Conservation (phyloP, 2,329 filamentous ascomycete species). For the Aureobasidium melanogenum region DNA sequence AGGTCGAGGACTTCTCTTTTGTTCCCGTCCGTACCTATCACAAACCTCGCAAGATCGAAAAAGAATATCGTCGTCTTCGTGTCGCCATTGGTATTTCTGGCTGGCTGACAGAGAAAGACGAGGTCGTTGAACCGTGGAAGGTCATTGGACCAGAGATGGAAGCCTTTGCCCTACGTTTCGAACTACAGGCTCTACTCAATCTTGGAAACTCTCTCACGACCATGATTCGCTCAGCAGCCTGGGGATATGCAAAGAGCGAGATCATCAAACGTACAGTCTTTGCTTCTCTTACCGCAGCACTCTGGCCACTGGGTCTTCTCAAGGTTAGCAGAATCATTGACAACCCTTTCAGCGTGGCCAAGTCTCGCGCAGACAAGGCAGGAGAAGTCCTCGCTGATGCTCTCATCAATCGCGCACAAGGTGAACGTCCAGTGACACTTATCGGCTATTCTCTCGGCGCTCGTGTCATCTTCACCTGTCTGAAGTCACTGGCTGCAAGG, state of each 20-base stretch:
- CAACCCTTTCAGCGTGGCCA: slow-evolving; percentile 33
- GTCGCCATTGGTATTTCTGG: slow-evolving; percentile 78
- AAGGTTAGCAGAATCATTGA: slow-evolving; percentile 35
- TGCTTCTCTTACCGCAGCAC: slow-evolving; percentile 36
- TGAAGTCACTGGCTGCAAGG: slow-evolving; percentile 66
- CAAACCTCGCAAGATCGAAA: slow-evolving; percentile 42
- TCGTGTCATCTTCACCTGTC: slow-evolving; percentile 68
- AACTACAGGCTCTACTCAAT: slow-evolving; percentile 66
- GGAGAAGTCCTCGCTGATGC: slow-evolving; percentile 33
- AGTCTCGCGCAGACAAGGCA: slow-evolving; percentile 29
- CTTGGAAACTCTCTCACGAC: slow-evolving; percentile 70
- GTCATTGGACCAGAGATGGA: slow-evolving; percentile 65
- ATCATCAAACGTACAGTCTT: slow-evolving; percentile 56
- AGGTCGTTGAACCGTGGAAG: slow-evolving; percentile 70
- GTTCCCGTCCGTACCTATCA: slow-evolving; percentile 59
- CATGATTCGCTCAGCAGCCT: slow-evolving; percentile 72
- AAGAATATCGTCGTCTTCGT: slow-evolving; percentile 48
- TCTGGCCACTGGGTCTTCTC: slow-evolving; percentile 41
- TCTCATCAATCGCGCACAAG: slow-evolving; percentile 33
- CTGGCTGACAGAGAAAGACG: slow-evolving; percentile 64
- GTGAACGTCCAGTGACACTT: slow-evolving; percentile 31
- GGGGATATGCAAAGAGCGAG: slow-evolving; percentile 64
- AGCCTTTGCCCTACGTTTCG: slow-evolving; percentile 76
- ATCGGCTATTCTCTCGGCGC: slow-evolving; percentile 33
- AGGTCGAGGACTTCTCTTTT: slow-evolving; percentile 84